Evolutionary conservation across 768 basidiomycete genomes (phyloP).

Genomic region (Amanita rubescens): DNA sequence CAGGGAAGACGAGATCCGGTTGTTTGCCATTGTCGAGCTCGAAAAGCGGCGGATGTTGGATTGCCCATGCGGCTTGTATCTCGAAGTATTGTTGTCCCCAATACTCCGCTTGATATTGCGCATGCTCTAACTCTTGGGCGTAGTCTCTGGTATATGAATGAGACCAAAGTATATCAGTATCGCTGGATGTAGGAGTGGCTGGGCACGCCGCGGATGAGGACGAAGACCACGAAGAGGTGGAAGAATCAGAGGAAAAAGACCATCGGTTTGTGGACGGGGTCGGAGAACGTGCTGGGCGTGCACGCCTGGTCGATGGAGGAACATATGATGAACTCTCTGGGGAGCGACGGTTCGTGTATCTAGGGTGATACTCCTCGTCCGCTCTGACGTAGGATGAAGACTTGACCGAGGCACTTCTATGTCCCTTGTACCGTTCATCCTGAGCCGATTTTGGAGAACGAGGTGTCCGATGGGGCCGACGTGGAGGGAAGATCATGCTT

Average conservation of each 20-base stretch:
- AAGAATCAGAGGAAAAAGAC: slow-evolving; percentile 4
- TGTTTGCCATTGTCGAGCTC: neutral
- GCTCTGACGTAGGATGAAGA: no score
- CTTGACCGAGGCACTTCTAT: neutral
- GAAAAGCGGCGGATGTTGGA: neutral
- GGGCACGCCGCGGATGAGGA: neutral
- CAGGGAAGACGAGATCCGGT: neutral
- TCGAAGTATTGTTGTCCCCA: neutral
- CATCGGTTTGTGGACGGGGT: neutral
- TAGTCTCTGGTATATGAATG: neutral
- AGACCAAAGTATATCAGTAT: neutral
- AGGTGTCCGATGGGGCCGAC: neutral
- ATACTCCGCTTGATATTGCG: neutral
- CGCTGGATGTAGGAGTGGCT: neutral
- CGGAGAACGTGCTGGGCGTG: neutral
- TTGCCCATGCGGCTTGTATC: neutral
- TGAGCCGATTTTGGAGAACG: neutral
- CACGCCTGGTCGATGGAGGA: neutral
- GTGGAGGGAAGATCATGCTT: neutral
- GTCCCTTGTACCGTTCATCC: neutral
- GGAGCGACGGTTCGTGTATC: neutral
- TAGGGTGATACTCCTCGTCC: neutral
- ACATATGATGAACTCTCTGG: neutral
- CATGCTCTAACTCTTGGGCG: neutral
- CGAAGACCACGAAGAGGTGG: slow-evolving; percentile 1